phyloP scores from a whole-genome alignment of 331 rosid species.

The Telfairia occidentalis region DNA sequence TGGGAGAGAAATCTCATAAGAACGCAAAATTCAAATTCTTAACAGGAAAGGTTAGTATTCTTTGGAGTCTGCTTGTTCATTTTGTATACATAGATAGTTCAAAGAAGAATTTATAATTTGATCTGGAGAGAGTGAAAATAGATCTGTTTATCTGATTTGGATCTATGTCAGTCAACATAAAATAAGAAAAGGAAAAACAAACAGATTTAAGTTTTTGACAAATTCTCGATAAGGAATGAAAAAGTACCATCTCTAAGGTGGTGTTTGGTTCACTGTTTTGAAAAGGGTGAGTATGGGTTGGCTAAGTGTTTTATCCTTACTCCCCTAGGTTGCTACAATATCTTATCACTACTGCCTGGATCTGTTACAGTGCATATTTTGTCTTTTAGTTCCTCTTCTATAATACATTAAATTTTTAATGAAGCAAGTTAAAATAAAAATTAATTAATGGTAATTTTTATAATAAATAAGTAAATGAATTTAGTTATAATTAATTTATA shows the following conservation, averaged over 20 bases:
- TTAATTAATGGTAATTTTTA: too few relatives aligned
- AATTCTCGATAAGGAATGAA: neutral
- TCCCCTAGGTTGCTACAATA: too few relatives aligned
- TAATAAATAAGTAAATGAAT: too few relatives aligned
- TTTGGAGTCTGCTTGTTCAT: neutral
- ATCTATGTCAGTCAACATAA: neutral
- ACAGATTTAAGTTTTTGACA: neutral
- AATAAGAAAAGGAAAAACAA: neutral
- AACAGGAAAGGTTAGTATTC: neutral
- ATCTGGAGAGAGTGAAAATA: neutral
- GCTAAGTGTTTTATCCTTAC: too few relatives aligned
- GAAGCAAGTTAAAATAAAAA: too few relatives aligned
- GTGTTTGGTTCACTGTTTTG: too few relatives aligned
- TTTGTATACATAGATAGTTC: neutral
- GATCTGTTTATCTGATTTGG: neutral
- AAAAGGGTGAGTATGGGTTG: too few relatives aligned
- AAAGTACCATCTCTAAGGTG: neutral
- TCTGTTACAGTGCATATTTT: too few relatives aligned
- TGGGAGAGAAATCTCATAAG: conserved; percentile 52
- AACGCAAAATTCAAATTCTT: neutral
- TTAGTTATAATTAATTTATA: too few relatives aligned
- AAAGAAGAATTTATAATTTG: neutral
- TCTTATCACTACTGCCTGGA: too few relatives aligned
- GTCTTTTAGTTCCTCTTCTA: too few relatives aligned
- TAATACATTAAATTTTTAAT: too few relatives aligned